phyloP scores from a whole-genome alignment of 768 basidiomycete species.

The Termitomyces sp. region DNA sequence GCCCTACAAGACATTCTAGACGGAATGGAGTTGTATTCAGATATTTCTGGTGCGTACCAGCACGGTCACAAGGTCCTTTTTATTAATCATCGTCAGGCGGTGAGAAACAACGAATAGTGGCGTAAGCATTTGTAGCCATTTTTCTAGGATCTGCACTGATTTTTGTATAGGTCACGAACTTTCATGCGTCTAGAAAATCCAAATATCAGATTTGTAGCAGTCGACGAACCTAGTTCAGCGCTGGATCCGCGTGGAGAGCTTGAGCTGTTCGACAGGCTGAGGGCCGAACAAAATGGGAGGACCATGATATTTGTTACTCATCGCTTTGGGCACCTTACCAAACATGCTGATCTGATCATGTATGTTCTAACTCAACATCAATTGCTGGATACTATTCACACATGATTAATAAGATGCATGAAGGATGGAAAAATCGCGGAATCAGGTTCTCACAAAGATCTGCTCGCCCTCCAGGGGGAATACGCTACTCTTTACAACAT shows the following conservation, averaged over 20 bases:
- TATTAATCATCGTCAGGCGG: slow-evolving; percentile 12
- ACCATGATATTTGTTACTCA: slow-evolving; percentile 34
- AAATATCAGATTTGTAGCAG: slow-evolving; percentile 30
- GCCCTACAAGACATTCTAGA: slow-evolving; percentile 12
- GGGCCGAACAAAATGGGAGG: slow-evolving; percentile 27
- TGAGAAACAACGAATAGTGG: slow-evolving; percentile 21
- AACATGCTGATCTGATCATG: slow-evolving; percentile 32
- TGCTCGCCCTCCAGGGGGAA: slow-evolving; percentile 26
- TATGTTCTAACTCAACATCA: slow-evolving; percentile 11
- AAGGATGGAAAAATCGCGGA: slow-evolving; percentile 27
- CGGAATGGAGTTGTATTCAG: slow-evolving; percentile 8
- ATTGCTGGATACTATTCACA: neutral
- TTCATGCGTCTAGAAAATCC: slow-evolving; percentile 25
- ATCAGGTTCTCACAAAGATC: slow-evolving; percentile 26
- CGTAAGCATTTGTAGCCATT: slow-evolving; percentile 11
- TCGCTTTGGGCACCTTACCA: slow-evolving; percentile 31
- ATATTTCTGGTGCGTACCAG: slow-evolving; percentile 6
- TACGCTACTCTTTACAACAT: slow-evolving; percentile 28
- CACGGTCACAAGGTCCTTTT: neutral
- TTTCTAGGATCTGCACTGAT: neutral
- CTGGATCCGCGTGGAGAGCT: slow-evolving; percentile 41
- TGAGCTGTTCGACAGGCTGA: slow-evolving; percentile 30
- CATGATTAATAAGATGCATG: slow-evolving; percentile 23
- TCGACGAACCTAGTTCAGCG: slow-evolving; percentile 45
- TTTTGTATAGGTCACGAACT: slow-evolving; percentile 19